Percentiles rank a stretch among this genome's conserved stretches.
These are phyloP conservation scores for Yueomyces sp. DNA, from an alignment of 805 yeast genomes.

Conservation along the genomic window DNA sequence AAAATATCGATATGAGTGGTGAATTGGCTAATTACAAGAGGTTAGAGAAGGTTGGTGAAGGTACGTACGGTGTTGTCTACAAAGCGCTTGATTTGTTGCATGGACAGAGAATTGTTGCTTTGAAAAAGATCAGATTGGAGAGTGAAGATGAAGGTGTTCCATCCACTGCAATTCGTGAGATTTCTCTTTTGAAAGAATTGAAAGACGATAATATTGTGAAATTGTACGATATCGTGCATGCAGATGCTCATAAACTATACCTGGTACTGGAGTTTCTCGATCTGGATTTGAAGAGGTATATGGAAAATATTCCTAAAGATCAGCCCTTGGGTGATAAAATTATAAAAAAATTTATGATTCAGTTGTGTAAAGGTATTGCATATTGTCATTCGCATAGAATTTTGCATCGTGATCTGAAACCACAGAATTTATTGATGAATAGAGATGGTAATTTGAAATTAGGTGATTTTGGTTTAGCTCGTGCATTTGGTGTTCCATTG, in stretches of 20 bases:
- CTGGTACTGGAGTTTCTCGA: constrained; percentile 90
- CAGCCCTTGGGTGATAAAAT: constrained; percentile 77
- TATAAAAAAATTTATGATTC: constrained; percentile 89
- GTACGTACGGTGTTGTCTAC: constrained; percentile 96
- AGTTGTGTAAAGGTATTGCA: constrained; percentile 72
- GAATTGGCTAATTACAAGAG: constrained; percentile 87
- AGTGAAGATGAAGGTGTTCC: constrained; percentile 95
- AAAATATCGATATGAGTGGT: constrained; percentile 37
- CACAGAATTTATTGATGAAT: constrained; percentile 85
- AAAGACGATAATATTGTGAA: constrained; percentile 89
- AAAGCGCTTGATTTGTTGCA: constrained; percentile 75
- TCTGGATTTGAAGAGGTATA: constrained; percentile 82
- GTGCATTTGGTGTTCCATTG: constrained; percentile 97
- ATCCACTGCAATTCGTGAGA: constrained; percentile 93
- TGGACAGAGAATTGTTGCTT: constrained; percentile 79
- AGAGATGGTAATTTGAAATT: constrained; percentile 82
- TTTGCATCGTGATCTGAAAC: constrained; percentile 72
- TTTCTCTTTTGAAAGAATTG: constrained; percentile 87
- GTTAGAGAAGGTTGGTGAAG: constrained; percentile 94
- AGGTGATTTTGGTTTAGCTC: constrained; percentile 93
- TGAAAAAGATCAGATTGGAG: constrained; percentile 88
- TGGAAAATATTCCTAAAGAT: constrained; percentile 81
- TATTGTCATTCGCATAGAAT: constrained; percentile 54
- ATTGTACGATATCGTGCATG: constrained; percentile 87
- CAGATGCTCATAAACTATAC: constrained; percentile 82